These are phyloP conservation scores for Talaromyces marneffei DNA, from an alignment of 2,329 filamentous ascomycete genomes.

Conservation along the genomic window DNA sequence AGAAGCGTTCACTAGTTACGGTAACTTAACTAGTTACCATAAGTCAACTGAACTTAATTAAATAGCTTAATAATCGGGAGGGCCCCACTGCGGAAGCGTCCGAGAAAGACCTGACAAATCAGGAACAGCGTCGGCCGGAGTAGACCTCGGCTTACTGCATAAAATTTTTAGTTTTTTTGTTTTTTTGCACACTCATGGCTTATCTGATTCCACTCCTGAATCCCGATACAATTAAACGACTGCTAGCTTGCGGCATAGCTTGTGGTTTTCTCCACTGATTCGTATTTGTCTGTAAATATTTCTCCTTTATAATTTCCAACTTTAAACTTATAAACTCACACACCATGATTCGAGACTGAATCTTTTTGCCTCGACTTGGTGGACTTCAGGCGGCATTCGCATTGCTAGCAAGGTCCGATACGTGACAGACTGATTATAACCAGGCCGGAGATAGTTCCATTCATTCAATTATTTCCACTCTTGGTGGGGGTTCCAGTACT, in stretches of 20 bases:
- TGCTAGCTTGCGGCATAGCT: neutral
- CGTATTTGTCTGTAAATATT: neutral
- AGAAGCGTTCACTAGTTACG: too few species aligned
- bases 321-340: neutral
- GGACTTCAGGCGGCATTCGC: neutral
- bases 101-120: neutral
- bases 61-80: neutral
- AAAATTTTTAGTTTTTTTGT: neutral
- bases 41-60: too few species aligned
- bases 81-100: conserved; percentile 3
- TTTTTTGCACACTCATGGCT: neutral
- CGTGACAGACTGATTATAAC: neutral
- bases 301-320: neutral
- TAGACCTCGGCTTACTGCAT: neutral
- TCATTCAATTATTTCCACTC: too few species aligned
- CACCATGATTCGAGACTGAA: neutral
- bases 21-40: too few species aligned
- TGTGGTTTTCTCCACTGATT: neutral
- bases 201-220: neutral
- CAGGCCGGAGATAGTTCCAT: neutral
- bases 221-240: neutral
- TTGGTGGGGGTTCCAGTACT: neutral
- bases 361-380: neutral
- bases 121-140: neutral
- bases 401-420: neutral